Base-by-base conservation (phyloP, 2,329 filamentous ascomycete species). In the Colletotrichum tabaci region DNA sequence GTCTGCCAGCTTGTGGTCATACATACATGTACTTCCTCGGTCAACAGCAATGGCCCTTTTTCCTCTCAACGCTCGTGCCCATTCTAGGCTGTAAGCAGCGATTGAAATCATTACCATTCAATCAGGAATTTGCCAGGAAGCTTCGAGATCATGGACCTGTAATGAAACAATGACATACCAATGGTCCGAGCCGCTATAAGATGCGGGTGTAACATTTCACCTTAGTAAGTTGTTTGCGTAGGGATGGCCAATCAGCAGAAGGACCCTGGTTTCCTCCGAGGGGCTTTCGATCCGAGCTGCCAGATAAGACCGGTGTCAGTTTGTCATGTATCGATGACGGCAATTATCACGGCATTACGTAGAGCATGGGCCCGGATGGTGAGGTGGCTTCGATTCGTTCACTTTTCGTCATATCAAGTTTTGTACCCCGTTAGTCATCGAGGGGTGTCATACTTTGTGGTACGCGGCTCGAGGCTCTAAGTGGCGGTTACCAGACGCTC, bases 301-400 rank as follows among this genome's bases (percentile, higher is more conserved):
- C n/a, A 23, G 2, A 26, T 57, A 21, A 9, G n/a, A 23, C 21
- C 7, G 55, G 42, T 42, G 35, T 38, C 35, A 18, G 13, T 21
- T n/a, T 57, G 38, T 8, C 15, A 35, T 21, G 10, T 30, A 50
- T 21, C 42, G 44, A 66, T 21, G 16, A 26, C 23, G 35, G 42
- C 40, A 30, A 30, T 18, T 42, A 21, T 52, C 63, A 66, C 18
- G 42, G 21, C 30, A 46, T 60, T 60, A 49, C 63, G 63, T 66
- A 18, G n/a, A 50, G 55, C 55, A 35, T 66, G 63, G 63, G 55
- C 47, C 53, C 23, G 46, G 16, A 38, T 23, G 18, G 15, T 18
- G 13, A 38, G 35, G n/a, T 13, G 15, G 2, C 38, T 53, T 23
- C 30, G 16, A 10, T 8, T 49, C 18, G 50, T 46, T 7, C 16